phyloP scores from a whole-genome alignment of 2,329 filamentous ascomycete species.

The Fulvia fulva region DNA sequence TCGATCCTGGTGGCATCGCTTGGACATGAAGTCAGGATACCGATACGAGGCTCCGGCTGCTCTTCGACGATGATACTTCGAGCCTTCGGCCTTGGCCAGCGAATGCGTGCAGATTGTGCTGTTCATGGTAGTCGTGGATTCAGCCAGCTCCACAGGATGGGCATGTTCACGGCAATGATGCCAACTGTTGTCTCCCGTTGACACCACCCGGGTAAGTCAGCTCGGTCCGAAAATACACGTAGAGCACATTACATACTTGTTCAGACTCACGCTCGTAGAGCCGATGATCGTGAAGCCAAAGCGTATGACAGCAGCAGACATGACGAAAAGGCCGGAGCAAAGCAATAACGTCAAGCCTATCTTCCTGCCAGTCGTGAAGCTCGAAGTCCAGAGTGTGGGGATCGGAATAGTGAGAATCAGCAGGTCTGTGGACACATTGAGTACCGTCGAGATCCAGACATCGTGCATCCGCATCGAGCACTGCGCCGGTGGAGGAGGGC shows the following conservation, averaged over 20 bases:
- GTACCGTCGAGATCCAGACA: constrained; percentile 26
- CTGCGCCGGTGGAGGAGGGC: constrained; percentile 21
- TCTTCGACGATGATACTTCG: neutral
- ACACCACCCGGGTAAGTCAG: neutral
- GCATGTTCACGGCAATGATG: constrained; percentile 33
- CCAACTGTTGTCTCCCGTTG: constrained; percentile 14
- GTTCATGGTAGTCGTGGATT: neutral
- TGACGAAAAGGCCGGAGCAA: constrained; percentile 35
- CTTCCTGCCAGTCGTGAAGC: constrained; percentile 30
- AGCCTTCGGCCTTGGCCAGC: neutral
- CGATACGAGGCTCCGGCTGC: neutral
- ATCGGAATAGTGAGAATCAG: constrained; percentile 32
- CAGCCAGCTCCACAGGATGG: constrained; percentile 22
- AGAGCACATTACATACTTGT: neutral
- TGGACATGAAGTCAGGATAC: neutral
- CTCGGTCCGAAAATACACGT: too few species aligned
- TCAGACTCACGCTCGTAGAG: neutral
- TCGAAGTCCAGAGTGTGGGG: constrained; percentile 32
- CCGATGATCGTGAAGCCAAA: constrained; percentile 1
- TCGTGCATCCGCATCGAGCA: constrained; percentile 30
- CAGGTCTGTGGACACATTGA: constrained; percentile 33
- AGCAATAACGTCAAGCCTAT: constrained; percentile 32
- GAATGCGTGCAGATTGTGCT: neutral
- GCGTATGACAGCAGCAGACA: constrained; percentile 31
- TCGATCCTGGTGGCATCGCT: neutral